Percentiles rank a stretch among this genome's conserved stretches.
phyloP scores from a whole-genome alignment of 306 rosid genomes.

The Heteromeles arbutifolia region DNA sequence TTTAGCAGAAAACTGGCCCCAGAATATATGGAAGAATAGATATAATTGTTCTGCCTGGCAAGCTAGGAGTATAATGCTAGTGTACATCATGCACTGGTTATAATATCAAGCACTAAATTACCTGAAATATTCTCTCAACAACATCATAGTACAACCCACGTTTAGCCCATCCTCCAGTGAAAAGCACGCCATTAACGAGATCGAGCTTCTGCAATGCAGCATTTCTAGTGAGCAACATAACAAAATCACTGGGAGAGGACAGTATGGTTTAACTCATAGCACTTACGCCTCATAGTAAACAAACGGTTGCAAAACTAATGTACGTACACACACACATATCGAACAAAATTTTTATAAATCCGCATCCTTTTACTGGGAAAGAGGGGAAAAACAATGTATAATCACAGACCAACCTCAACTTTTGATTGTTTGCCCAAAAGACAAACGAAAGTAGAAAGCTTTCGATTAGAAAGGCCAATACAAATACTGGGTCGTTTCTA shows the following conservation, averaged over 20 bases:
- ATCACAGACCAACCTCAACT: not conserved
- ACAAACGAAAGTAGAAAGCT: not conserved
- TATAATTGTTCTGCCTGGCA: not conserved
- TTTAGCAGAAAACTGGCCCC: not conserved
- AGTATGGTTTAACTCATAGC: not conserved
- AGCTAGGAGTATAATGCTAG: not conserved
- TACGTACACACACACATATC: too few relatives aligned
- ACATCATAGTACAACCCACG: constrained; percentile 54
- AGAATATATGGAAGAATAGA: not conserved
- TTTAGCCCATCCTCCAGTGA: constrained; percentile 89
- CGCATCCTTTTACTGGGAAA: not conserved
- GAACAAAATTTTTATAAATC: not conserved
- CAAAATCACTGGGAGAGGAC: not conserved
- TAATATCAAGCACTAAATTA: constrained; percentile 7
- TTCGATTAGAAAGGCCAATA: not conserved
- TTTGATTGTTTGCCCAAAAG: not conserved
- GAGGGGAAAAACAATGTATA: not conserved
- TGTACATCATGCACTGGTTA: not conserved
- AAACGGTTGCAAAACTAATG: too few relatives aligned
- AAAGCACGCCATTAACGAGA: constrained; percentile 81
- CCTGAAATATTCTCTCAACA: constrained; percentile 56
- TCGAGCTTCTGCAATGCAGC: constrained; percentile 66
- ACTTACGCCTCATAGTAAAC: too few relatives aligned
- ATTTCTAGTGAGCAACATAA: not conserved
- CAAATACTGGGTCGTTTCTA: not conserved